Evolutionary conservation across 2,329 filamentous ascomycete species (phyloP), one percentile per base, ranked within the genome.

Genomic region (Cladophialophora immunda): DNA sequence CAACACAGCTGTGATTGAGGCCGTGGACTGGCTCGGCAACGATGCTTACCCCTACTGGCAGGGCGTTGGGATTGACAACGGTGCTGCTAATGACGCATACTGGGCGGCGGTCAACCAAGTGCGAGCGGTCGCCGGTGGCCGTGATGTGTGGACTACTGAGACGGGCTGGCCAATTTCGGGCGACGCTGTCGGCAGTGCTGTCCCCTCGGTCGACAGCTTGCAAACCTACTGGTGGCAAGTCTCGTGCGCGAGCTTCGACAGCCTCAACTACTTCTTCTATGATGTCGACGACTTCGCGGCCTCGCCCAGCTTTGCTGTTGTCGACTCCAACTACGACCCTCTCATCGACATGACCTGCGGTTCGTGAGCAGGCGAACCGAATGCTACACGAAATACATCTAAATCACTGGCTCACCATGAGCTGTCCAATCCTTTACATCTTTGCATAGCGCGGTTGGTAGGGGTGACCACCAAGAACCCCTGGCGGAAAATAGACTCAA

Each of bases 121-220:
- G 2, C 72, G 77, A 52, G 65, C 68, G 5, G 69, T 84, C 52
- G 84, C 87, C 36, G 81, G 84, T 38, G 86, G 86, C 75, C 94
- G 93, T 84, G 83, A 86, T 19, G 86, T 96, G 73, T 95, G 92
- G 92, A 86, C 96, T 69, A 95, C 93, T 30, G 93, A 97, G 85
- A 95, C 92, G 17, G 93, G 93, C 71, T 95, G 92, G 88, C 93
- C 93, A 57, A 88, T 93, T 61, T 88, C 84, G 73, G 93, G 93
- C 64, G 81, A 86, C 70, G 84, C 81, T 1, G 80, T 85, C 68
- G 89, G 88, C 72, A 76, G 86, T 57, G 92, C 87, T 47, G 84
- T 90, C 9, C 83, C 93, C 5, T 89, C 83, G 38, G 69, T 81
- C 34, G 81, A 84, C 61, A 94, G 94, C 76, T 92, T 93, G 52